A percentile compares a stretch with the other conserved stretches of the same genome.
Evolutionary conservation across 2,329 filamentous ascomycete species (phyloP).

Genomic region (Hypomyces perniciosus): DNA sequence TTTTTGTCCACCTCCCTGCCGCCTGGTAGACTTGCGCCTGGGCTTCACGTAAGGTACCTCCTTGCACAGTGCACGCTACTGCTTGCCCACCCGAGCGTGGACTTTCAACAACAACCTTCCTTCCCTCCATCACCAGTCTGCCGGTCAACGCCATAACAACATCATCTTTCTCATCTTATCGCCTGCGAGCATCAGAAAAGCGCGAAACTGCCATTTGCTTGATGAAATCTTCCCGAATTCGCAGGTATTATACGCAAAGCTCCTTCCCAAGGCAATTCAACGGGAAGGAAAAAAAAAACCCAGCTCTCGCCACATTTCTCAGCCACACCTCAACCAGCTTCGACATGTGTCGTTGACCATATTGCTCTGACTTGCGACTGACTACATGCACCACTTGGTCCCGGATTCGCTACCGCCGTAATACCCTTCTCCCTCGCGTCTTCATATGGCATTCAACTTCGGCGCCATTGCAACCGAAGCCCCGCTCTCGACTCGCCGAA

Average conservation of each 20-base stretch:
- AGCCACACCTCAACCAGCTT: conserved; percentile 35
- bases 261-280: not conserved
- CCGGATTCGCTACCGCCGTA: conserved; percentile 6
- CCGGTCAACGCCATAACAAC: conserved; percentile 8
- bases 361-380: conserved; percentile 12
- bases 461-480: conserved; percentile 47
- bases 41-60: not conserved
- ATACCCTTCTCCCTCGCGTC: conserved; percentile 1
- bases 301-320: conserved; percentile 40
- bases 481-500: conserved; percentile 34
- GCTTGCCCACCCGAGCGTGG: conserved; percentile 1
- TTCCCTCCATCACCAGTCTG: conserved; percentile 13
- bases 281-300: conserved; percentile 17
- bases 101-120: conserved; percentile 8
- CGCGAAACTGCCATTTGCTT: conserved; percentile 2
- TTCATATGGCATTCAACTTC: conserved; percentile 48
- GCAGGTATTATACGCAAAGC: not conserved
- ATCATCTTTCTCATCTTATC: conserved; percentile 3
- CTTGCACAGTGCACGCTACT: not conserved
- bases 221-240: conserved; percentile 2
- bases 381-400: conserved; percentile 5
- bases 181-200: conserved; percentile 1
- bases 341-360: conserved; percentile 30
- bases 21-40: not conserved
- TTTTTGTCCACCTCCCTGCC: not conserved